A percentile compares a stretch with the other conserved stretches of the same genome.
Evolutionary conservation across 495 filamentous ascomycete species (phyloP).

Genomic region (Collariella sp.): DNA sequence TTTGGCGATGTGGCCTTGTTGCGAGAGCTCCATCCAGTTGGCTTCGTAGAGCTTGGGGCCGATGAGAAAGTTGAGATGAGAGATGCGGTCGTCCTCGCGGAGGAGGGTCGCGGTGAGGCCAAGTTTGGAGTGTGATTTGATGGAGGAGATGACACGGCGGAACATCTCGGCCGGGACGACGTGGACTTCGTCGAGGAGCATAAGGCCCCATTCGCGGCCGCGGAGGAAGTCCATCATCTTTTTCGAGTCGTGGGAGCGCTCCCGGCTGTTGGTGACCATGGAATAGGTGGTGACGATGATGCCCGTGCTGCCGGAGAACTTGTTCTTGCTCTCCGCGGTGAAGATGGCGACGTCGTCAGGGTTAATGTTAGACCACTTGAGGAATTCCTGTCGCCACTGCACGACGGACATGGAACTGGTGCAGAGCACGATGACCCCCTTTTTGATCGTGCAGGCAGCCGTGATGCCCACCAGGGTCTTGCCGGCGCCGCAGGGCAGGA

Average conservation of each 20-base stretch:
- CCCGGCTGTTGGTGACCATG: slow-evolving; percentile 87
- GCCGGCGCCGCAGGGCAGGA: slow-evolving; percentile 91
- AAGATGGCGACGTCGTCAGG: slow-evolving; percentile 90
- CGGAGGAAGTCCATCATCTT: slow-evolving; percentile 98
- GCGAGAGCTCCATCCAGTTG: slow-evolving; percentile 98
- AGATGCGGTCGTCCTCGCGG: slow-evolving; percentile 96
- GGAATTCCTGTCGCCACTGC: slow-evolving; percentile 92
- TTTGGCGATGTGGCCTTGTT: slow-evolving; percentile 93
- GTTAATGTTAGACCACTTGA: slow-evolving; percentile 97
- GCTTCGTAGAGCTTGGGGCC: slow-evolving; percentile 97
- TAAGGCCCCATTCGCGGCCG: slow-evolving; percentile 90
- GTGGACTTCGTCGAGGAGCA: slow-evolving; percentile 98
- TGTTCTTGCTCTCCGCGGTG: slow-evolving; percentile 86
- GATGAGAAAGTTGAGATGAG: slow-evolving; percentile 94
- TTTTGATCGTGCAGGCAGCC: slow-evolving; percentile 94
- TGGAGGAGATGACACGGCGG: slow-evolving; percentile 78
- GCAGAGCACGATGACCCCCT: slow-evolving; percentile 88
- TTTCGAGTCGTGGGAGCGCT: slow-evolving; percentile 81
- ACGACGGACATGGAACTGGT: slow-evolving; percentile 97
- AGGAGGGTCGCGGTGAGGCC: slow-evolving; percentile 91
- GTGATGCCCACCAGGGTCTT: slow-evolving; percentile 98
- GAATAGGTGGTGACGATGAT: slow-evolving; percentile 97
- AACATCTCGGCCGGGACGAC: slow-evolving; percentile 96
- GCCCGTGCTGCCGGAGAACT: slow-evolving; percentile 80
- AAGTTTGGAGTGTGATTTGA: slow-evolving; percentile 94